These are phyloP conservation scores for Colletotrichum costaricense DNA, from an alignment of 2,329 filamentous ascomycete genomes.

Conservation along the genomic window DNA sequence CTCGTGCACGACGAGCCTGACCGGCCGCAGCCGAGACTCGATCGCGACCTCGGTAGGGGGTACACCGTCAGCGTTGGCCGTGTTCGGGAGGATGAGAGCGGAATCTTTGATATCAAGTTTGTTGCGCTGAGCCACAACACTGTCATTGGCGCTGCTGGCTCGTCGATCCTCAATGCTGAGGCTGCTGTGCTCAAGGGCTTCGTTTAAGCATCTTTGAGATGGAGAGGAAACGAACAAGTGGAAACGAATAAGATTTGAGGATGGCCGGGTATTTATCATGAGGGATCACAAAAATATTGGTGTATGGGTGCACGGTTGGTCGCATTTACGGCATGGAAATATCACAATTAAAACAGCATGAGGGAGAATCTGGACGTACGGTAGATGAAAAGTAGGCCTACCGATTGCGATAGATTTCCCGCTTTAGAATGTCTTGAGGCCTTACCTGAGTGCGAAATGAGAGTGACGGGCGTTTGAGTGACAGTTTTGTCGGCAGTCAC, in stretches of 20 bases:
- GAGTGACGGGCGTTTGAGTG: background rate
- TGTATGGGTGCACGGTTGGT: slow-evolving; percentile 10
- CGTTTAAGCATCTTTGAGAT: slow-evolving; percentile 58
- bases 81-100: slow-evolving; percentile 85
- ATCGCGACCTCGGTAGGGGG: slow-evolving; percentile 85
- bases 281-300: background rate
- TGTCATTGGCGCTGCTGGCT: slow-evolving; percentile 95
- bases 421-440: too few relatives aligned
- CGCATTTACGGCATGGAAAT: slow-evolving; percentile 8
- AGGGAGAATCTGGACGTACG: background rate
- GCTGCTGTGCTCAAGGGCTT: slow-evolving; percentile 91
- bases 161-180: slow-evolving; percentile 94
- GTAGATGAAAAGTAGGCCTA: background rate
- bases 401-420: background rate
- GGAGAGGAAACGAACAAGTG: background rate
- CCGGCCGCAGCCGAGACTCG: slow-evolving; percentile 89
- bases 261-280: too few relatives aligned
- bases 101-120: slow-evolving; percentile 95
- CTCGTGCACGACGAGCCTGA: slow-evolving; percentile 90
- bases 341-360: slow-evolving; percentile 13
- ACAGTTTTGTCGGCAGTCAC: background rate
- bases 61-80: slow-evolving; percentile 94
- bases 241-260: background rate
- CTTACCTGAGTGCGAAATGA: too few relatives aligned
- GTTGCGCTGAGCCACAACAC: slow-evolving; percentile 90